phyloP scores from a whole-genome alignment of 2,329 filamentous ascomycete species.

The Aspergillus versicolor region DNA sequence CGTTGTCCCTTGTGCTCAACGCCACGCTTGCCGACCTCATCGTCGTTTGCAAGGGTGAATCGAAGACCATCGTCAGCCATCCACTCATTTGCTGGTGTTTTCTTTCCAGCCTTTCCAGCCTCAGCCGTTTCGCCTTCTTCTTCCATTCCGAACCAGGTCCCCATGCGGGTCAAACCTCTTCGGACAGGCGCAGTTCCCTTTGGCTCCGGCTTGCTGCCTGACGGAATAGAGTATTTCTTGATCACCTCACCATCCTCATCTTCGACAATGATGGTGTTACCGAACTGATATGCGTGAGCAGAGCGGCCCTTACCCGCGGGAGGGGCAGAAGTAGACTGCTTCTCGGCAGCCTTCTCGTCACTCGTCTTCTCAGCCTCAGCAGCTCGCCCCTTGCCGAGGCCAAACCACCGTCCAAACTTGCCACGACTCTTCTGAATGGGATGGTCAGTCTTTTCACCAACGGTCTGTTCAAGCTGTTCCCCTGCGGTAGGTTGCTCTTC shows the following conservation, averaged over 20 bases:
- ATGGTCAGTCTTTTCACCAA: conserved; percentile 35
- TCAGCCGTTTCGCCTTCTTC: conserved; percentile 34
- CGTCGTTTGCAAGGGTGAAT: conserved; percentile 57
- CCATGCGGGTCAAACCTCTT: conserved; percentile 58
- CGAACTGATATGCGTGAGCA: conserved; percentile 66
- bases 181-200: conserved; percentile 45
- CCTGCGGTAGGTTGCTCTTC: conserved; percentile 46
- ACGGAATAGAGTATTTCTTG: conserved; percentile 66
- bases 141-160: conserved; percentile 54
- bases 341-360: conserved; percentile 18
- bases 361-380: conserved; percentile 26
- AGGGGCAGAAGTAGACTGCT: conserved; percentile 20
- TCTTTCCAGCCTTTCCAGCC: conserved; percentile 26
- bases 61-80: conserved; percentile 54
- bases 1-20: conserved; percentile 52
- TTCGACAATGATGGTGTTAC: conserved; percentile 69
- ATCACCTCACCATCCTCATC: conserved; percentile 68
- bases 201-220: conserved; percentile 28
- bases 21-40: conserved; percentile 35
- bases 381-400: conserved; percentile 36
- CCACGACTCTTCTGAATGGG: conserved; percentile 45
- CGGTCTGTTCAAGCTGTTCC: conserved; percentile 41
- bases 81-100: conserved; percentile 33
- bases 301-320: conserved; percentile 48
- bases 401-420: conserved; percentile 47